Conservation (phyloP, 2,329 filamentous ascomycete genomes). For the Colletotrichum sp. region DNA sequence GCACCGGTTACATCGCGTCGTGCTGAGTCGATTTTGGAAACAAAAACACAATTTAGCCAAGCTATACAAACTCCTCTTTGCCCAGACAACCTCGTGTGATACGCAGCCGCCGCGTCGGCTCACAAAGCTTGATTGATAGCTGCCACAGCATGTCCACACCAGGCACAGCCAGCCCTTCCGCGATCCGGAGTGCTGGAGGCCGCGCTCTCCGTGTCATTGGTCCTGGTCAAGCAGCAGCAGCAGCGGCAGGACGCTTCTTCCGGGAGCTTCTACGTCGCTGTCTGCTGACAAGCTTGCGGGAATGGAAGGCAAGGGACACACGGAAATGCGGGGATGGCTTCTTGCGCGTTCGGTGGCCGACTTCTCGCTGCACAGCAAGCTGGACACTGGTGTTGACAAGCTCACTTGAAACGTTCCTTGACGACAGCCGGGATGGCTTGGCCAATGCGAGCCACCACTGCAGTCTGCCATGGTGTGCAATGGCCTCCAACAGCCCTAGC, state of each 20-base stretch:
- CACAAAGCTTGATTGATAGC: neutral
- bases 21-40: neutral
- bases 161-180: neutral
- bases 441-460: neutral
- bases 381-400: neutral
- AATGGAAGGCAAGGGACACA: neutral
- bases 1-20: neutral
- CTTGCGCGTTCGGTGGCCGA: neutral
- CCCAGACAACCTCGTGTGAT: neutral
- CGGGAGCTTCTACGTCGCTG: neutral
- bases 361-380: neutral
- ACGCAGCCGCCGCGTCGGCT: slow-evolving; percentile 6
- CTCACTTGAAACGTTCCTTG: slow-evolving; percentile 5
- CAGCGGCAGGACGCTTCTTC: neutral
- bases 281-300: neutral
- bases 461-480: neutral
- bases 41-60: neutral
- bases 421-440: slow-evolving; percentile 8
- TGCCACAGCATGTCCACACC: neutral
- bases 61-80: neutral
- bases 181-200: neutral
- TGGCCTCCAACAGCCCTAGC: neutral
- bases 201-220: neutral
- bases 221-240: neutral
- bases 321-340: slow-evolving; percentile 4